Conservation (phyloP, 257 asterid genomes). For the Primulina eburnea region DNA sequence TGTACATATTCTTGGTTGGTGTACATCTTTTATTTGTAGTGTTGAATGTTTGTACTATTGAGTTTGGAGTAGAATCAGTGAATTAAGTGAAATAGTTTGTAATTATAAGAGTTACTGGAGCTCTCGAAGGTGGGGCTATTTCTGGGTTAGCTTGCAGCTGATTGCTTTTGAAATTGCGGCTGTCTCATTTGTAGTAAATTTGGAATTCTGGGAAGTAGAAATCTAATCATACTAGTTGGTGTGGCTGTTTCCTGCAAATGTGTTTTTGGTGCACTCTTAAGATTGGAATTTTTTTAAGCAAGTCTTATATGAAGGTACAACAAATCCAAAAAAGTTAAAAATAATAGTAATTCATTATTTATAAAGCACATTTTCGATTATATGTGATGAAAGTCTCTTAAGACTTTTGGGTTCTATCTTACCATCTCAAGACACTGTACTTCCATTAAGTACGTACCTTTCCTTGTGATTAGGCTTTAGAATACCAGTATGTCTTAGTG, state of each 20-base stretch:
- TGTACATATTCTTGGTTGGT: background rate
- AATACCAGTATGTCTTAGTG: background rate
- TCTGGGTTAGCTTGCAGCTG: background rate
- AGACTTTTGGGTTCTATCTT: background rate
- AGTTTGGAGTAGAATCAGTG: constrained; percentile 20
- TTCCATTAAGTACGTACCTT: background rate
- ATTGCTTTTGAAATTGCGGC: background rate
- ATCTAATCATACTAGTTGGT: constrained; percentile 14
- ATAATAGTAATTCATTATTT: background rate
- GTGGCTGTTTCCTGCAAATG: background rate
- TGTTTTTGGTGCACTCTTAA: background rate
- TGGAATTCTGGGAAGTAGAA: constrained; percentile 6
- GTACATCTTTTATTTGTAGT: constrained; percentile 2
- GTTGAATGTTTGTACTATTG: constrained; percentile 9
- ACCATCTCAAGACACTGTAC: background rate
- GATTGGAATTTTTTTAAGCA: background rate
- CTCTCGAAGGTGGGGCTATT: background rate
- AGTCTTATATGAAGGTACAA: background rate
- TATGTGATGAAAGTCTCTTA: background rate
- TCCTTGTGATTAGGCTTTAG: background rate
- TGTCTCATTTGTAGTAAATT: background rate
- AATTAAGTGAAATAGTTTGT: background rate
- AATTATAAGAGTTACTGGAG: background rate
- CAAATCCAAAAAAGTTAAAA: background rate
- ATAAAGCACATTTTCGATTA: background rate